Base-by-base conservation (phyloP, 2,329 filamentous ascomycete genomes). In the Cladosporium sp. region DNA sequence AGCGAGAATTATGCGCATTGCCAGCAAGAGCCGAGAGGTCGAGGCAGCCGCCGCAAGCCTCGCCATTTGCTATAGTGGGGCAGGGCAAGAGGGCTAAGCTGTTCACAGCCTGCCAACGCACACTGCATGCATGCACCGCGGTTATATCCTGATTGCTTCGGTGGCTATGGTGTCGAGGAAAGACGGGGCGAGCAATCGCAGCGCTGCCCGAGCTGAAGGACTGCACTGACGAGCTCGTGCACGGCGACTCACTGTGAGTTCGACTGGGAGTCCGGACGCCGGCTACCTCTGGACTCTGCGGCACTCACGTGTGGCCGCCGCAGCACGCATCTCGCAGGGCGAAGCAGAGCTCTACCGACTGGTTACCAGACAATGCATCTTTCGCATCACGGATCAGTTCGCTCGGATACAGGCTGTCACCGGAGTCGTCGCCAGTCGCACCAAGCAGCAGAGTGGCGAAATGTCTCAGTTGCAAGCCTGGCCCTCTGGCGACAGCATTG, bases 91-190 rank as follows among this genome's bases (percentile, higher is more conserved):
- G 8, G 34, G 26, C 49, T 53, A 53, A 53, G 49, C 49, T 28
- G 28, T 21, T 53, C 49, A 53, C 49, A 53, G 49, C 49, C 49
- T 54, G 51, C 51, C 51, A 54, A 14, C 51, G 51, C 51, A 54
- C 30, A 18, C 51, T 54, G 13, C 26, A 54, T 54, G 51, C 51
- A 54, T 54, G 51, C 51, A 32, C 51, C 51, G 51, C 51, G 51
- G 26, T 32, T 54, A 28, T 21, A 16, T 32, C 39, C 39, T 54
- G 30, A n/a, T 30, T 54, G 51, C 51, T 21, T 32, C 26, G 21
- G 30, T 28, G 26, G 26, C 51, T 54, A 30, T 21, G 51, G 26
- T 10, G 28, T 26, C 51, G 30, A 30, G 16, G 28, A 54, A 54
- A 54, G 26, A 30, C 18, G 51, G 30, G 51, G 51, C 51, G 25